Evolutionary conservation across 2,329 filamentous ascomycete species (phyloP).

Genomic region (Cordyceps farinosa): DNA sequence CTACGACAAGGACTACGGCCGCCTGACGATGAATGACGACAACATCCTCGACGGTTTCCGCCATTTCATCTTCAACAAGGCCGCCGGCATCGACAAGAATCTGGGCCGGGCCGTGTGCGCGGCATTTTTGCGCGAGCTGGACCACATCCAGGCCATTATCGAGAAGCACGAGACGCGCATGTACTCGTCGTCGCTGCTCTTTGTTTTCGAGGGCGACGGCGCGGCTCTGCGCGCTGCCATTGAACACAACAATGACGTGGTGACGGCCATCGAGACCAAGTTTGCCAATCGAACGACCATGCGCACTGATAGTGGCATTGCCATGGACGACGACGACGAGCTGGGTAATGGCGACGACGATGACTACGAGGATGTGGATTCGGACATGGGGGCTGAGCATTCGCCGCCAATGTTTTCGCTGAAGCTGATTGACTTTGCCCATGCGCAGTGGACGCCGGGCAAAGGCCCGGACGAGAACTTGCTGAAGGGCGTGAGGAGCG

Average conservation of each 20-base stretch:
- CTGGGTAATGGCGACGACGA: constrained; percentile 44
- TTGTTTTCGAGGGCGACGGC: constrained; percentile 63
- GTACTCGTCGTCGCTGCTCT: constrained; percentile 61
- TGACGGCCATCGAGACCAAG: constrained; percentile 49
- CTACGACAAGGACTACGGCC: constrained; percentile 63
- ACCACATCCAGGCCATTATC: constrained; percentile 51
- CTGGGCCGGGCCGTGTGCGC: constrained; percentile 53
- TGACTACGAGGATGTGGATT: constrained; percentile 43
- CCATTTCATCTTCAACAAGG: constrained; percentile 55
- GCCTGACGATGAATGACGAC: constrained; percentile 46
- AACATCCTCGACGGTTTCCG: constrained; percentile 54
- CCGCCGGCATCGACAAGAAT: constrained; percentile 56
- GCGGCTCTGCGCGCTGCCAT: constrained; percentile 49
- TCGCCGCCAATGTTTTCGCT: constrained; percentile 69
- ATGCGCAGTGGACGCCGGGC: constrained; percentile 79
- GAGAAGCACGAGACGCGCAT: constrained; percentile 57
- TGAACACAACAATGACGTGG: constrained; percentile 49
- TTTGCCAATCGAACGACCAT: constrained; percentile 35
- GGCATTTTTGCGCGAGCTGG: constrained; percentile 52
- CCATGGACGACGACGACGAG: constrained; percentile 41
- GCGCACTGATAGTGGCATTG: constrained; percentile 56
- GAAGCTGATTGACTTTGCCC: constrained; percentile 95
- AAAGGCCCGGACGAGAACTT: constrained; percentile 83
- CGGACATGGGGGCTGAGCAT: constrained; percentile 34
- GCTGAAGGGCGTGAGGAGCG: constrained; percentile 68